phyloP scores from a whole-genome alignment of 345 rosid genomes.

The Populus tremula region DNA sequence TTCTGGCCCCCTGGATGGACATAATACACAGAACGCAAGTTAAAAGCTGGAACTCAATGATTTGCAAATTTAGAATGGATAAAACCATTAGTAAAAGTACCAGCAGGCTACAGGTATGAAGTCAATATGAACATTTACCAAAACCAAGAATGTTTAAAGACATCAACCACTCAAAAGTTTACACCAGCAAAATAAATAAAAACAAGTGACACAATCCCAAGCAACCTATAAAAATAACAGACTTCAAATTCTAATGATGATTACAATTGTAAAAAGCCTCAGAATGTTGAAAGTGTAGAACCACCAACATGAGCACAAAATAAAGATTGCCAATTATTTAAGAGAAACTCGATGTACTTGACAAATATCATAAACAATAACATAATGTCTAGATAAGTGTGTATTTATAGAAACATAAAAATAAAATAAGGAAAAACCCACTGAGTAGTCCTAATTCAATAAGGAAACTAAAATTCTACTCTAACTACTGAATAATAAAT shows the following conservation, averaged over 20 bases:
- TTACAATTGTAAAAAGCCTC: not conserved
- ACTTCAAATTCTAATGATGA: not conserved
- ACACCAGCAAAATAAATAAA: not conserved
- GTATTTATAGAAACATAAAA: not conserved
- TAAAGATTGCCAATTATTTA: not conserved
- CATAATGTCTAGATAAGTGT: not conserved
- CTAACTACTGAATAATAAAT: not conserved
- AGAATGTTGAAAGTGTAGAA: not conserved
- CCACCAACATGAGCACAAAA: not conserved
- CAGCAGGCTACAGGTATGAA: not conserved
- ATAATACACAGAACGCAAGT: not conserved
- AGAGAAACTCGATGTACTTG: not conserved
- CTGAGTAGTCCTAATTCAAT: not conserved
- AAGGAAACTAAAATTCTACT: not conserved
- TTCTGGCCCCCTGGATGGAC: slow-evolving; percentile 82
- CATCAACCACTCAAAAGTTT: not conserved
- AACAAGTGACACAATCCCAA: not conserved
- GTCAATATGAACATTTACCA: not conserved
- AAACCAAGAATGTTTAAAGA: not conserved
- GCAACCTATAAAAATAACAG: not conserved
- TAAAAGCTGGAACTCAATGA: not conserved
- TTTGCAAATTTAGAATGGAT: not conserved
- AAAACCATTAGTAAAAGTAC: not conserved
- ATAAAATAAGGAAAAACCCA: not conserved
- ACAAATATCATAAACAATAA: not conserved